These are phyloP conservation scores for Candida ficus DNA, from an alignment of 805 yeast genomes.

Conservation along the genomic window DNA sequence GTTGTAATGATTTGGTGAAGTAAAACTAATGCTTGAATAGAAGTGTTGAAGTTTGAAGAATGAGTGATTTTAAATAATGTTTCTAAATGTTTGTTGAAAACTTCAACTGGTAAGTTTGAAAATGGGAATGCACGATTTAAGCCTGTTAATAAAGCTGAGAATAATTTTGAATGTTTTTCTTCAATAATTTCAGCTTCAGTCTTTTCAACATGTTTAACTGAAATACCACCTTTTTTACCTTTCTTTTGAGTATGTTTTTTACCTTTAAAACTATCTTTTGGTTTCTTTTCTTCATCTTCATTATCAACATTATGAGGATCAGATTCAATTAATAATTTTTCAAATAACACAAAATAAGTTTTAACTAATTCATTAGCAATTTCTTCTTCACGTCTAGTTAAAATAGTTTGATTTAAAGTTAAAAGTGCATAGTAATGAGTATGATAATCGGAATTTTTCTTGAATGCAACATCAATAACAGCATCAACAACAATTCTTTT, in stretches of 20 bases:
- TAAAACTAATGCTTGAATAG: constrained; percentile 85
- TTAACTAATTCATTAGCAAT: constrained; percentile 79
- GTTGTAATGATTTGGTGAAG: constrained; percentile 72
- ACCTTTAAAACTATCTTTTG: constrained; percentile 47
- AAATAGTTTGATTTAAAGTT: constrained; percentile 88
- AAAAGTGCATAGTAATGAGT: constrained; percentile 83
- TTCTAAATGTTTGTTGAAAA: constrained; percentile 71
- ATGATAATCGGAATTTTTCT: constrained; percentile 75
- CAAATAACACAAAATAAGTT: constrained; percentile 83
- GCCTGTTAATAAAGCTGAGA: constrained; percentile 90
- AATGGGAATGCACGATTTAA: constrained; percentile 95
- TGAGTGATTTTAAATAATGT: constrained; percentile 88
- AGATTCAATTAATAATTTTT: constrained; percentile 68
- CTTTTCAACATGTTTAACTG: constrained; percentile 62
- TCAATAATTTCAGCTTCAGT: constrained; percentile 60
- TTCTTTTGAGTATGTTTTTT: constrained; percentile 73
- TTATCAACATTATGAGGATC: constrained; percentile 43
- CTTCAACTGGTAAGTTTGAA: constrained; percentile 65
- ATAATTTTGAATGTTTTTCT: constrained; percentile 79
- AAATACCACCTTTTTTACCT: constrained; percentile 86
- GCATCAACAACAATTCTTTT: constrained; percentile 73
- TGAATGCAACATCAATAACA: constrained; percentile 74
- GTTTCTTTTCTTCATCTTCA: constrained; percentile 30
- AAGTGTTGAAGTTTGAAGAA: constrained; percentile 88
- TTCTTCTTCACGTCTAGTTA: constrained; percentile 70